Conservation (phyloP, 352 stramenopile genomes). For the Phytophthora cajani region DNA sequence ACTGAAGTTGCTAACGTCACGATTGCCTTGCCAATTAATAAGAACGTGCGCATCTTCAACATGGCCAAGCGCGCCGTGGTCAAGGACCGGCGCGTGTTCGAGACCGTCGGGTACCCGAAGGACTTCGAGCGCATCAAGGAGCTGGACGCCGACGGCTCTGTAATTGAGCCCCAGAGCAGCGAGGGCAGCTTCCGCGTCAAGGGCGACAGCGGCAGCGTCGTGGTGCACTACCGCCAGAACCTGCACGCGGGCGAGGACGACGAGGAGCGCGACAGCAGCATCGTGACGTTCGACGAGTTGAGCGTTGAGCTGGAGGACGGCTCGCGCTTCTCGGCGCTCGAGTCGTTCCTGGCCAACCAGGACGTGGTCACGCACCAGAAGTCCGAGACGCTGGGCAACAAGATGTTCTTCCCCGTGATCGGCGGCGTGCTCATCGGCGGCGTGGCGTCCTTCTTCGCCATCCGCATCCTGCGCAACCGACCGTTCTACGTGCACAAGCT, state of each 20-base stretch:
- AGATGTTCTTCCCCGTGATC: constrained; percentile 71
- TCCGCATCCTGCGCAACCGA: constrained; percentile 79
- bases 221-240: constrained; percentile 63
- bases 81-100: constrained; percentile 78
- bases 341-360: constrained; percentile 65
- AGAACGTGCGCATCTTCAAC: constrained; percentile 76
- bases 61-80: constrained; percentile 79
- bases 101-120: constrained; percentile 77
- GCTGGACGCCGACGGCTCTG: constrained; percentile 17
- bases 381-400: constrained; percentile 69
- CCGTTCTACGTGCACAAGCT: constrained; percentile 86
- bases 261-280: constrained; percentile 29
- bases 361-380: constrained; percentile 62
- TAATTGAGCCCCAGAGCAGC: constrained; percentile 18
- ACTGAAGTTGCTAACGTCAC: constrained; percentile 25
- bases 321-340: constrained; percentile 63
- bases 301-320: constrained; percentile 55
- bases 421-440: constrained; percentile 69
- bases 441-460: constrained; percentile 72
- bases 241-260: constrained; percentile 19
- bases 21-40: background rate
- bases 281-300: constrained; percentile 63
- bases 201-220: constrained; percentile 59
- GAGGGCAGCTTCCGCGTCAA: constrained; percentile 61
- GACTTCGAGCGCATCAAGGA: constrained; percentile 57